phyloP scores from a whole-genome alignment of 176 grass and related monocot species.

The Zoysia japonica region DNA sequence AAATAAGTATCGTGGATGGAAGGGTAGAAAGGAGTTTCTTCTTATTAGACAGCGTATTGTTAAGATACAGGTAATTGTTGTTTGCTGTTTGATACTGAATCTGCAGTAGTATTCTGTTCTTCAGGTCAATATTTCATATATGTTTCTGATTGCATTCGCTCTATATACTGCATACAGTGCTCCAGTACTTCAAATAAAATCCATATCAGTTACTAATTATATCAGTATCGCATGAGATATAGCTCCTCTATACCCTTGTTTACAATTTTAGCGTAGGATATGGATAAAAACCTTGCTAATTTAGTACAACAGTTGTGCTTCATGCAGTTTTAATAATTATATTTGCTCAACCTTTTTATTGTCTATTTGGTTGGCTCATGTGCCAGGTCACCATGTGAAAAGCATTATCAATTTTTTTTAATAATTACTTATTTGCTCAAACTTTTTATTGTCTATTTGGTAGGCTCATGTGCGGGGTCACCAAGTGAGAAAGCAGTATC shows the following conservation, averaged over 20 bases:
- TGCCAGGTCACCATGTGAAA: constrained; percentile 95
- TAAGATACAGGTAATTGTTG: constrained; percentile 79
- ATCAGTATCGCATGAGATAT: not conserved
- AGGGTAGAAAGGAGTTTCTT: constrained; percentile 92
- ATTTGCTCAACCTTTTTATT: constrained; percentile 27
- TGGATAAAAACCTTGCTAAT: constrained; percentile 2
- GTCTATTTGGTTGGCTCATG: constrained; percentile 70
- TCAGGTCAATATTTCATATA: not conserved
- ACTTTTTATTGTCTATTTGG: constrained; percentile 22
- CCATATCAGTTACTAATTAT: not conserved
- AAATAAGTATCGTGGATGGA: constrained; percentile 91
- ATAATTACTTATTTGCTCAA: constrained; percentile 20
- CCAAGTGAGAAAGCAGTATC: constrained; percentile 96
- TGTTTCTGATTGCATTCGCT: not conserved
- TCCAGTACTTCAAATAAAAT: not conserved
- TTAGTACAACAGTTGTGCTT: not conserved
- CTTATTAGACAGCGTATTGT: constrained; percentile 81
- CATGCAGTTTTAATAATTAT: not conserved
- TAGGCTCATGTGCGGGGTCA: constrained; percentile 96
- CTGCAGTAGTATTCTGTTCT: constrained; percentile 8
- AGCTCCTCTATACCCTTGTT: not conserved
- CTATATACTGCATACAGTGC: not conserved
- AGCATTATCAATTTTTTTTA: constrained; percentile 51
- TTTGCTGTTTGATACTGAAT: constrained; percentile 1
- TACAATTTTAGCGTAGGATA: constrained; percentile 1